Evolutionary conservation across 768 basidiomycete genomes (phyloP).

Genomic region (Tulasnella sp.): DNA sequence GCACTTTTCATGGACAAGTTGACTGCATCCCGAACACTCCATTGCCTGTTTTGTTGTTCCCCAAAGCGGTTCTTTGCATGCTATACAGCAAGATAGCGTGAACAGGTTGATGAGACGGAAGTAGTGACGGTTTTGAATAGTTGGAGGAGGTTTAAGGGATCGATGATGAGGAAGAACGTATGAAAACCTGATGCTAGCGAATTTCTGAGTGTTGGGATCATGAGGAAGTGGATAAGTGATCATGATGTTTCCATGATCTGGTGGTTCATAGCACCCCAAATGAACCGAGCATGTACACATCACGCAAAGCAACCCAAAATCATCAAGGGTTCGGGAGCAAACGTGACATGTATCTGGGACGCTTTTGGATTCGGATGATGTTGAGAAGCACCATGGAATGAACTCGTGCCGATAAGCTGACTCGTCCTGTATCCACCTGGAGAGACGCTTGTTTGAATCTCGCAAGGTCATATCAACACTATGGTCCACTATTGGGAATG

Average conservation of each 20-base stretch:
- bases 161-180: conserved; percentile 29
- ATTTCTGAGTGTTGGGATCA: conserved; percentile 38
- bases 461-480: conserved; percentile 19
- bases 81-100: conserved; percentile 54
- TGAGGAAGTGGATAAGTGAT: conserved; percentile 38
- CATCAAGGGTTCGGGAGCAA: conserved; percentile 42
- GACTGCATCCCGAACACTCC: conserved; percentile 47
- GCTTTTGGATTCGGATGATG: conserved; percentile 13
- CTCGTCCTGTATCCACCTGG: conserved; percentile 17
- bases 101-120: conserved; percentile 55
- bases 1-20: conserved; percentile 49
- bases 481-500: conserved; percentile 34
- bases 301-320: conserved; percentile 61
- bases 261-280: conserved; percentile 65
- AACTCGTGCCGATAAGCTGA: conserved; percentile 49
- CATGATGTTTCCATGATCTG: conserved; percentile 47
- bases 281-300: conserved; percentile 60
- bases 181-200: conserved; percentile 54
- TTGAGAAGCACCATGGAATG: conserved; percentile 49
- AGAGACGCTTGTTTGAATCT: conserved; percentile 9
- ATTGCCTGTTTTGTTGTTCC: conserved; percentile 50
- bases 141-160: conserved; percentile 17
- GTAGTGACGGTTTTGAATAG: conserved; percentile 32
- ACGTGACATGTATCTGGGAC: conserved; percentile 35
- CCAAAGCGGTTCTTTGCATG: conserved; percentile 62